phyloP scores from a whole-genome alignment of 441 rosid species.

The Corymbia calophylla region DNA sequence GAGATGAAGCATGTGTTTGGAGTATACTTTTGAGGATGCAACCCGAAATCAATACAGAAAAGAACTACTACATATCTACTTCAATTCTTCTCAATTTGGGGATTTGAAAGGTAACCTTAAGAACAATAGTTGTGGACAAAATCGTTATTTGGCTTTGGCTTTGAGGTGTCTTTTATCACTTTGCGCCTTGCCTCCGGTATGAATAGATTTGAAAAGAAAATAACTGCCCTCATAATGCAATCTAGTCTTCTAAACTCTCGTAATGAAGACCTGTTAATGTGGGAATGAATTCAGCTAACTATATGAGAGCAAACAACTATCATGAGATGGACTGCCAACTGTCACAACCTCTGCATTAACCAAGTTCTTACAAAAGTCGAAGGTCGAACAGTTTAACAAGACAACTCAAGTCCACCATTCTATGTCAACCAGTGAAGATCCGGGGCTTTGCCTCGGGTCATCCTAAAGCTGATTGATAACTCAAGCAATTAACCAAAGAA shows the following conservation, averaged over 20 bases:
- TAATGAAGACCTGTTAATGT: neutral
- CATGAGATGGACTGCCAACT: neutral
- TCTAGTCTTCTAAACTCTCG: neutral
- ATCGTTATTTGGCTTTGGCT: neutral
- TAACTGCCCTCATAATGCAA: neutral
- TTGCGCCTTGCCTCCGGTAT: neutral
- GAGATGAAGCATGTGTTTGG: neutral
- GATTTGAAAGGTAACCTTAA: fast-evolving
- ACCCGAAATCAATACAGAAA: neutral
- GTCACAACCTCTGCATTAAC: neutral
- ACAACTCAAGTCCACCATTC: neutral
- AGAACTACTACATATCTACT: neutral
- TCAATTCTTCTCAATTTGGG: no score
- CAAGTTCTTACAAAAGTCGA: neutral
- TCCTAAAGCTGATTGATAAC: neutral
- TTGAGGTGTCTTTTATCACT: neutral
- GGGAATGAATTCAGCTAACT: neutral
- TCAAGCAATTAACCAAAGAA: neutral
- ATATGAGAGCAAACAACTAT: neutral
- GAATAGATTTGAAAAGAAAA: neutral
- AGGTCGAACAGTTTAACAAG: neutral
- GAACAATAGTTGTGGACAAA: neutral
- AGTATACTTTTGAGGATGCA: neutral
- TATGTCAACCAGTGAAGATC: neutral
- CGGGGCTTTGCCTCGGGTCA: neutral